Evolutionary conservation across 345 rosid species (phyloP).

Genomic region (Noccaea bulbosa): DNA sequence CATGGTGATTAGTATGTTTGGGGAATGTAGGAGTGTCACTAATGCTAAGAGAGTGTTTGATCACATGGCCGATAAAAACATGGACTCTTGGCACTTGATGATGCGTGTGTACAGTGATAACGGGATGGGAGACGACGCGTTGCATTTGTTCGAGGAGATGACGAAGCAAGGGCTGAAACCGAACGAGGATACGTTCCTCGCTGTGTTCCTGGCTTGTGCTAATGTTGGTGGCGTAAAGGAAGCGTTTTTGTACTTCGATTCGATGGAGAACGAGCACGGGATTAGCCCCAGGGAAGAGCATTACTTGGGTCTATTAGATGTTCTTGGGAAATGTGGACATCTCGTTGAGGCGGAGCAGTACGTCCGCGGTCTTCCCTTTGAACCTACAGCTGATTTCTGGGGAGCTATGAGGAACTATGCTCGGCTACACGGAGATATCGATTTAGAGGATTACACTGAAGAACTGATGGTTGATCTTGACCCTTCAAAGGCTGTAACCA

Average conservation of each 20-base stretch:
- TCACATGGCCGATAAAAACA: constrained; percentile 67
- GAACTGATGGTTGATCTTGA: constrained; percentile 66
- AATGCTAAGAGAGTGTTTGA: constrained; percentile 79
- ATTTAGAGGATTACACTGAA: constrained; percentile 65
- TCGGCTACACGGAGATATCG: constrained; percentile 64
- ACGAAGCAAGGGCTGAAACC: constrained; percentile 54
- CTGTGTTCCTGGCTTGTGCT: constrained; percentile 66
- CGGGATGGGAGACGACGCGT: constrained; percentile 72
- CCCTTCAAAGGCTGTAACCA: constrained; percentile 54
- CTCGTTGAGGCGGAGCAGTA: constrained; percentile 63
- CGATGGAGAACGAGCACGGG: constrained; percentile 59
- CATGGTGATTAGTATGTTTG: constrained; percentile 65
- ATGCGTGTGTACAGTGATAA: constrained; percentile 63
- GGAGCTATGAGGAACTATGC: constrained; percentile 62
- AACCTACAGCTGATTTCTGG: constrained; percentile 65
- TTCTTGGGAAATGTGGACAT: constrained; percentile 72
- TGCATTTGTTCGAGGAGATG: constrained; percentile 76
- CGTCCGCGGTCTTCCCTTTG: constrained; percentile 59
- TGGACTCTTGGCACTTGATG: constrained; percentile 79
- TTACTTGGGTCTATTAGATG: constrained; percentile 61
- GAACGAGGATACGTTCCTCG: constrained; percentile 58
- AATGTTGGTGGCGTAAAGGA: constrained; percentile 69
- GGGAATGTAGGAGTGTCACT: constrained; percentile 58
- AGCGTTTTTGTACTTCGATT: constrained; percentile 69
- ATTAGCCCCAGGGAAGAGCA: constrained; percentile 55